Evolutionary conservation across 306 rosid species (phyloP), one percentile per base, ranked within the genome.

Genomic region (Rosa persica): DNA sequence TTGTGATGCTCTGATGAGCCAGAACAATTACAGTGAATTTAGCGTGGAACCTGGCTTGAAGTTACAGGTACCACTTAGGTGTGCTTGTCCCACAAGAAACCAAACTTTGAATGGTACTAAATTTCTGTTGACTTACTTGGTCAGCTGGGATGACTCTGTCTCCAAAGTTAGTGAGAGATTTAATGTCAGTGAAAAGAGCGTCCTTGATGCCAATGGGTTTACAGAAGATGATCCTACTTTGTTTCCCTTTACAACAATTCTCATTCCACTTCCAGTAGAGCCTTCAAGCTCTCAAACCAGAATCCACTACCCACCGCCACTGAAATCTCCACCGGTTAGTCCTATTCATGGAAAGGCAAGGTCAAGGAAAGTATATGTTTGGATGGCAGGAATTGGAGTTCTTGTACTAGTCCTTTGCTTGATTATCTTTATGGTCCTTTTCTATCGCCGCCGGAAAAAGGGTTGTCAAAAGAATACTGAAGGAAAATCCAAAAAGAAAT

Each of bases 71-170:
- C 89, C 93, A 6, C 93, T 93, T 20, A 80, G 90, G 55, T 93
- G 96, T 67, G 91, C 98, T 78, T 90, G 96, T 81, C 91, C 96
- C 6, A 85, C 93, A 0, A 30, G 11, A 73, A 72, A 83, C 62
- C 90, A 88, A 71, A 39, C 61, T 19, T 60, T n/a, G 16, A 76
- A 66, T n/a, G 91, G 97, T 13, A 81, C 76, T 54, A 80, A 73
- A 78, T 88, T 75, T 79, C 78, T 90, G 22, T 72, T 89, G 20
- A 88, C 93, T 11, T 93, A 84, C 76, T 51, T 85, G 12, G 82
- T 87, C 68, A 55, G 76, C 46, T 7, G 36, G 80, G 89, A 67
- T 23, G 98, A 93, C 61, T 42, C n/a, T 34, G 47, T 87, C 30
- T 5, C 72, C 1, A 13, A 66, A 70, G 72, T 90, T 71, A 89